Evolutionary conservation across 1,284 basidiomycete genomes (phyloP).

Genomic region (Neonothopanus nambi): DNA sequence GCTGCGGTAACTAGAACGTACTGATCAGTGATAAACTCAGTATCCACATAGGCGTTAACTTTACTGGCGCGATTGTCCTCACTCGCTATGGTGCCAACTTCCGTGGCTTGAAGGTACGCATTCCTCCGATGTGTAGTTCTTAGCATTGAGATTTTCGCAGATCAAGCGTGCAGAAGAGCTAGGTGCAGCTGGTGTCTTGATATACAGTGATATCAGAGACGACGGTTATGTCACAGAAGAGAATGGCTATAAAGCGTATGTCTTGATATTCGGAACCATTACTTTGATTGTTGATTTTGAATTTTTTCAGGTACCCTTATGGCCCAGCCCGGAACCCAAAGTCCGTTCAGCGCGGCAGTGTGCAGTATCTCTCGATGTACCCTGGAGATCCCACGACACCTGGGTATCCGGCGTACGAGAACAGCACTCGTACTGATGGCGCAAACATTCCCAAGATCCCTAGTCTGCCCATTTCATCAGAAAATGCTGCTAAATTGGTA

Average conservation of each 20-base stretch:
- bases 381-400: constrained; percentile 80
- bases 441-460: constrained; percentile 73
- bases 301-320: constrained; percentile 53
- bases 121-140: background rate
- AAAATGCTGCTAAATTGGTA: constrained; percentile 49
- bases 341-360: constrained; percentile 77
- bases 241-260: constrained; percentile 58
- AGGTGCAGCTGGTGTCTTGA: constrained; percentile 64
- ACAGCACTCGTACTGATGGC: constrained; percentile 64
- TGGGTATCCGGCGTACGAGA: constrained; percentile 76
- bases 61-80: constrained; percentile 72
- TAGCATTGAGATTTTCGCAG: constrained; percentile 28
- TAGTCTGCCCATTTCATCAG: constrained; percentile 63
- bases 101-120: constrained; percentile 68
- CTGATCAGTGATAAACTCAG: too few relatives aligned
- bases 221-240: constrained; percentile 72
- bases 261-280: background rate
- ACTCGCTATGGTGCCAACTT: constrained; percentile 73
- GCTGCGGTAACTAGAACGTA: background rate
- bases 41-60: constrained; percentile 50
- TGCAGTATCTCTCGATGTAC: constrained; percentile 73
- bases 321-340: constrained; percentile 78
- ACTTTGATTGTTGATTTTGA: background rate
- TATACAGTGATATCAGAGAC: constrained; percentile 80
- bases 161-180: constrained; percentile 72